Base-by-base conservation (phyloP, 2,329 filamentous ascomycete species). In the Colletotrichum destructivum region DNA sequence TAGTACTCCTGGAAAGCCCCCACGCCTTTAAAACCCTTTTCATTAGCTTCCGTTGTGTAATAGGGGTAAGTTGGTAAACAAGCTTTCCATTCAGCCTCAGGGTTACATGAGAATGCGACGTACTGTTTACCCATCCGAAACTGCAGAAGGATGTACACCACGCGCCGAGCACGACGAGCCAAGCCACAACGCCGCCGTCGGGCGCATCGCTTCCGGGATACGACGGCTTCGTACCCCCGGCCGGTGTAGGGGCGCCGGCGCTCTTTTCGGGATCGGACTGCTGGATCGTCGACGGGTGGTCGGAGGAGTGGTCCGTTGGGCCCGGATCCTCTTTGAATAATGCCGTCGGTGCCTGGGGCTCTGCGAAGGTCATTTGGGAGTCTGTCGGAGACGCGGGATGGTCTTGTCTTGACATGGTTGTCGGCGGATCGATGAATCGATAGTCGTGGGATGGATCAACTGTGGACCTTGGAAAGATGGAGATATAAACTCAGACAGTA, bases 1-100 rank as follows among this genome's bases (percentile, higher is more conserved):
- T 91, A 91, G 76, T 90, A 89, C 23, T 86, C 84, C 75, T 91
- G 88, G 74, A 91, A 91, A 16, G 87, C 81, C 9, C 88, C 89
- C 18, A 85, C 77, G 51, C 81, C 81, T 26, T 26, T 83, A 49
- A 13, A 13, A n/a, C n/a, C 8, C 4, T 6, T 16, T 26, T 26
- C 3, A 52, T 75, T 69, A 71, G 70, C 31, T 59, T 52, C 18
- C 12, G 23, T 26, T n/a, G 40, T 5, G 26, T 21, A 23, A 23
- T 23, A 23, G 23, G 23, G 23, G 23, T 3, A 4, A 26, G 26
- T 26, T 26, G 26, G 3, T 12, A 23, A 54, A 44, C 23, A 35
- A 35, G 11, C 38, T 64, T 23, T 23, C 23, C 3, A 23, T 23
- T 55, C 23, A 63, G 54, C 42, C 56, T 61, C 61, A 65, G 55